phyloP scores from a whole-genome alignment of 805 yeast genomes.

The Debaryomyces tyrocola region DNA sequence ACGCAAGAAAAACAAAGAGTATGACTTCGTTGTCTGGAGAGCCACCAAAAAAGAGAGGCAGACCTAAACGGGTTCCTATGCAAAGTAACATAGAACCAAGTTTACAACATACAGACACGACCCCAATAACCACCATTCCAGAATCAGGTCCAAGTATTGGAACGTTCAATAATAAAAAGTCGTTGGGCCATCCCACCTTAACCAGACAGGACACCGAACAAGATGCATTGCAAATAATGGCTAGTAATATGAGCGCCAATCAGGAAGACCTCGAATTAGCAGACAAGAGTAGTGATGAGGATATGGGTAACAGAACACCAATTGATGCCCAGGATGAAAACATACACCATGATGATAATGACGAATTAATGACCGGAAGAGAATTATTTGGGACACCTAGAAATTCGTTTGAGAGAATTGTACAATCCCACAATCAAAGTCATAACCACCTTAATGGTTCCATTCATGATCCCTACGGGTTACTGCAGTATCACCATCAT shows the following conservation, averaged over 20 bases:
- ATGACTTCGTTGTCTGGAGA: conserved; percentile 22
- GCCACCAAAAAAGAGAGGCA: conserved; percentile 36
- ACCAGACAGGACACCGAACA: conserved; percentile 42
- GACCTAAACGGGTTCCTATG: conserved; percentile 35
- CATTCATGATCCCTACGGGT: conserved; percentile 38
- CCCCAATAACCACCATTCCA: conserved; percentile 24
- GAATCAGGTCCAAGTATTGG: conserved; percentile 30
- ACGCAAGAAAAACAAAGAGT: conserved; percentile 22
- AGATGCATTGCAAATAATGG: conserved; percentile 37
- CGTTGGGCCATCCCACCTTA: conserved; percentile 15
- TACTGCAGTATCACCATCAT: conserved; percentile 38
- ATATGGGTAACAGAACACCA: conserved; percentile 14
- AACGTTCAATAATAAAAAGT: conserved; percentile 21
- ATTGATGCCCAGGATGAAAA: conserved; percentile 13
- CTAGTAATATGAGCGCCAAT: conserved; percentile 31
- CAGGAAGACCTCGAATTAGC: conserved; percentile 38
- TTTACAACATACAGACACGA: conserved; percentile 33
- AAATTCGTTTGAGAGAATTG: conserved; percentile 34
- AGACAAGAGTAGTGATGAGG: conserved; percentile 32
- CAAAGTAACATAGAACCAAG: conserved; percentile 19
- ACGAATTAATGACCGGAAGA: conserved; percentile 37
- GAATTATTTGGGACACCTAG: conserved; percentile 44
- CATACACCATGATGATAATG: conserved; percentile 18
- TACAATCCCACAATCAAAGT: conserved; percentile 16
- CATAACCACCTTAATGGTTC: conserved; percentile 8